Percentiles rank a stretch among this genome's conserved stretches.
Evolutionary conservation across 495 filamentous ascomycete species (phyloP).

Genomic region (Penicillium arizonense): DNA sequence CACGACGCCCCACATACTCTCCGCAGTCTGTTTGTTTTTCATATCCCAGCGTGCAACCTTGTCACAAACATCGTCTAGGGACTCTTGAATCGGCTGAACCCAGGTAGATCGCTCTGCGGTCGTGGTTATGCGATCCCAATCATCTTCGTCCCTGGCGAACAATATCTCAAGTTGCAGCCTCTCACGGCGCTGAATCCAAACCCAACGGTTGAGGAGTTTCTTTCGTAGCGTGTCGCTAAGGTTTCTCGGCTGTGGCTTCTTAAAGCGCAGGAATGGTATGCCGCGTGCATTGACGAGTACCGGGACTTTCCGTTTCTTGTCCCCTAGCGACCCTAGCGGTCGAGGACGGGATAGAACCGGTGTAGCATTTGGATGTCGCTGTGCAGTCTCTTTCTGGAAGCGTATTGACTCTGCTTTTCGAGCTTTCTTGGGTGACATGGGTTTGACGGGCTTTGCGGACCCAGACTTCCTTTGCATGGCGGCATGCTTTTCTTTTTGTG

Average conservation of each 20-base stretch:
- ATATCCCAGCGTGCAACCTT: constrained; percentile 25
- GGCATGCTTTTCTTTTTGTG: constrained; percentile 16
- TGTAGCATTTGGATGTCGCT: constrained; percentile 37
- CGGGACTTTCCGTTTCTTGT: constrained; percentile 59
- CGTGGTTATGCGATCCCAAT: constrained; percentile 49
- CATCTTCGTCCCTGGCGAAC: constrained; percentile 56
- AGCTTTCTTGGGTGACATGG: constrained; percentile 22
- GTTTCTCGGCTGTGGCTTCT: constrained; percentile 62
- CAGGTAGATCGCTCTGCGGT: constrained; percentile 21
- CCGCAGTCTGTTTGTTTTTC: constrained; percentile 29
- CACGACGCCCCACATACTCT: constrained; percentile 43
- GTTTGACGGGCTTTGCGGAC: constrained; percentile 10
- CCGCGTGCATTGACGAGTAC: constrained; percentile 54
- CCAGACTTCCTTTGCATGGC: constrained; percentile 17
- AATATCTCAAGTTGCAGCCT: constrained; percentile 32
- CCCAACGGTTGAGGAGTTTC: constrained; percentile 46
- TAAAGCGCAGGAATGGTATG: constrained; percentile 68
- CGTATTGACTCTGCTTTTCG: constrained; percentile 26
- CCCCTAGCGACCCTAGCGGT: constrained; percentile 40
- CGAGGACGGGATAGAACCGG: constrained; percentile 45
- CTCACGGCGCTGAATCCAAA: constrained; percentile 27
- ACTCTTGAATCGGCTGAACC: constrained; percentile 15
- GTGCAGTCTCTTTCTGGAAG: constrained; percentile 27
- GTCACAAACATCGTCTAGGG: constrained; percentile 16
- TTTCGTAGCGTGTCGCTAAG: constrained; percentile 57